phyloP scores from a whole-genome alignment of 2,329 filamentous ascomycete species.

The Rhynchosporium secalis region DNA sequence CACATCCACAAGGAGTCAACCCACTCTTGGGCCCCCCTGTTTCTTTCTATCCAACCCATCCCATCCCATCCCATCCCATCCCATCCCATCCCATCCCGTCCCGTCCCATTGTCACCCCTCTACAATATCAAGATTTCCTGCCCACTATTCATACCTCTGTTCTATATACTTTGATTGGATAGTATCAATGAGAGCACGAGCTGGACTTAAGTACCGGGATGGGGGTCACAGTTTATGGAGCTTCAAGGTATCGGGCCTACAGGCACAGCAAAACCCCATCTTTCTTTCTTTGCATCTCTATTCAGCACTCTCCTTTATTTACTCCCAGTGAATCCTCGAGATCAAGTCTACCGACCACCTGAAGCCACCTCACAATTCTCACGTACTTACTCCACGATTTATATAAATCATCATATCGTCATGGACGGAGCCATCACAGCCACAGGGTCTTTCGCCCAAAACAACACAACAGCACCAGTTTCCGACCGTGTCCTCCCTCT shows the following conservation, averaged over 20 bases:
- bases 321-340: not conserved
- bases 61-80: too few species aligned
- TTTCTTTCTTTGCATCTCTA: not conserved
- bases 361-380: not conserved
- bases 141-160: too few species aligned
- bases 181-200: slow-evolving; percentile 3
- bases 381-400: not conserved
- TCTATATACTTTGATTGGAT: slow-evolving; percentile 9
- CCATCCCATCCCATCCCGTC: too few species aligned
- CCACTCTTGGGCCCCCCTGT: slow-evolving; percentile 8
- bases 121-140: too few species aligned
- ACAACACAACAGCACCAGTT: slow-evolving; percentile 51
- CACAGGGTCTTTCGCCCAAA: slow-evolving; percentile 54
- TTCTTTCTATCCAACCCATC: not conserved
- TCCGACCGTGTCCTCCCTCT: slow-evolving; percentile 58
- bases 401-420: not conserved
- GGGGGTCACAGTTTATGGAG: not conserved
- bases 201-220: not conserved
- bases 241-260: too few species aligned
- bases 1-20: not conserved
- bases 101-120: too few species aligned
- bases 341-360: not conserved
- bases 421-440: slow-evolving; percentile 30
- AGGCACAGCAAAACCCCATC: not conserved
- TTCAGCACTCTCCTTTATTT: not conserved